Evolutionary conservation across 768 basidiomycete species (phyloP), one percentile per base, ranked within the genome.

Genomic region (Russula virescens): DNA sequence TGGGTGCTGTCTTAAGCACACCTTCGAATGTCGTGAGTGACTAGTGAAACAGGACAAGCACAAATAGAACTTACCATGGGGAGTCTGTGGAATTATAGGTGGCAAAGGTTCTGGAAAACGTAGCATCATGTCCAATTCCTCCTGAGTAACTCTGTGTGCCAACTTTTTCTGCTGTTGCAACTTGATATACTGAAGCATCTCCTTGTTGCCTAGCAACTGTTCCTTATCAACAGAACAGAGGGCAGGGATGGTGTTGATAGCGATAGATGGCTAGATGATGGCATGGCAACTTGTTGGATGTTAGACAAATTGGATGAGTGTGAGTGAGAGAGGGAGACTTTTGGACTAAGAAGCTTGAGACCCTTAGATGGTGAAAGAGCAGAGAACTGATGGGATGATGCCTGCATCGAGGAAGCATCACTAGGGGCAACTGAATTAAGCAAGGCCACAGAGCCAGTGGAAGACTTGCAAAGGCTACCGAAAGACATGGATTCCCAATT

Each of bases 161-260:
- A 94, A 72, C 73, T 88, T 92, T 78, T 94, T 94, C 42, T 91
- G 84, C 68, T 94, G 89, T 66, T 97, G 91, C 26, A 94, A 83
- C 67, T 85, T 84, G 66, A 98, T 91, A 74, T 96, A 99, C 62
- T 89, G 87, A 70, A 90, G 75, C 97, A 99, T 99, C 76, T 99
- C 97, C 64, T 97, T 94, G 71, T 99, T 96, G 18, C 91, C 97
- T 19, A 89, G 75, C 9, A 88, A 54, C 72, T 95, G 91, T 65
- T 95, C 92, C 62, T 95, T 94, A 62, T 92, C 92, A 3, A 89
- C 78, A 2, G 82, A 78, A 67, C 84, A 86, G 28, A 87, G 87
- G 7, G 82, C 84, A 0, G 94, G 1, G 94, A 96, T 3, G 92
- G 91, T 1, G 90, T 91, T 5, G 89, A 92, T 26, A 88, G 73